Evolutionary conservation across 1,284 basidiomycete genomes (phyloP).

Genomic region (Grifola frondosa): DNA sequence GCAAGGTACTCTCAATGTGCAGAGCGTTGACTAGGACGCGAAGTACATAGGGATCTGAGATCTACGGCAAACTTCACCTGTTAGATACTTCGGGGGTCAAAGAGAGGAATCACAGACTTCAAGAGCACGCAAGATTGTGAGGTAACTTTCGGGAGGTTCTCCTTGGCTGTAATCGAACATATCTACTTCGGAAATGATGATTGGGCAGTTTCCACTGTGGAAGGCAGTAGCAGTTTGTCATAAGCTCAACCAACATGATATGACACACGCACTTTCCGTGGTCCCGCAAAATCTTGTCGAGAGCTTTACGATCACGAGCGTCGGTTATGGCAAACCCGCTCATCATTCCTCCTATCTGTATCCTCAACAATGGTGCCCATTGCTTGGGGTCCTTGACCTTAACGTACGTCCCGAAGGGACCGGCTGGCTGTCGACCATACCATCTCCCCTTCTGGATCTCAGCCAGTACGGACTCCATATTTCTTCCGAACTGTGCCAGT

Average conservation of each 20-base stretch:
- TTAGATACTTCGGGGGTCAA: background rate
- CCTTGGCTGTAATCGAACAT: conserved; percentile 75
- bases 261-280: conserved; percentile 52
- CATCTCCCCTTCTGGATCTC: conserved; percentile 59
- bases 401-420: conserved; percentile 84
- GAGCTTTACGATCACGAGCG: conserved; percentile 57
- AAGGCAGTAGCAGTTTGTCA: background rate
- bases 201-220: conserved; percentile 40
- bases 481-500: conserved; percentile 60
- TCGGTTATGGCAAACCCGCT: conserved; percentile 81
- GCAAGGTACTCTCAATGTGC: conserved; percentile 71
- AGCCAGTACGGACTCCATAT: conserved; percentile 61
- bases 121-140: conserved; percentile 84
- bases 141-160: conserved; percentile 57
- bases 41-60: conserved; percentile 73
- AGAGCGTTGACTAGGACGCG: conserved; percentile 80
- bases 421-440: conserved; percentile 75
- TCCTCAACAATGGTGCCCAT: conserved; percentile 72
- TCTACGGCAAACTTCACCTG: conserved; percentile 41
- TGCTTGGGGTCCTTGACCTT: conserved; percentile 66
- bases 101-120: conserved; percentile 51
- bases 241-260: background rate
- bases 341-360: conserved; percentile 62
- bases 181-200: conserved; percentile 71
- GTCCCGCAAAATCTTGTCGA: conserved; percentile 62